These are phyloP conservation scores for Russula sp. DNA, from an alignment of 768 basidiomycete species.

Conservation along the genomic window DNA sequence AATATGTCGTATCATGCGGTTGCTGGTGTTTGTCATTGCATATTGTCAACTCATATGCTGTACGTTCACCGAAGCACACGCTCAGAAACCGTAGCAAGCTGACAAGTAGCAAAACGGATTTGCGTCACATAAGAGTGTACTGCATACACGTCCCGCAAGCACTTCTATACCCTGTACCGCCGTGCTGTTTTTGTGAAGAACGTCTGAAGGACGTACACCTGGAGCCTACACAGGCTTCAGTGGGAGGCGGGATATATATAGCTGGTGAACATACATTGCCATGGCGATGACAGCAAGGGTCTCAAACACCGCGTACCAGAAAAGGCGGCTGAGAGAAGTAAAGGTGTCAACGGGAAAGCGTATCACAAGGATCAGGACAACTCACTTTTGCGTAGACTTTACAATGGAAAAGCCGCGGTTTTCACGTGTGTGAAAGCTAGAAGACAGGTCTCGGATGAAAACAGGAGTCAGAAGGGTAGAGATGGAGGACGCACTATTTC, in stretches of 20 bases:
- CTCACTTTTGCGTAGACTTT: slow-evolving; percentile 80
- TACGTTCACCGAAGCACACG: background rate
- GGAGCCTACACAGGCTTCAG: slow-evolving; percentile 44
- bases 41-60: background rate
- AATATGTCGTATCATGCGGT: background rate
- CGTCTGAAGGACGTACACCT: slow-evolving; percentile 89
- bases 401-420: slow-evolving; percentile 92
- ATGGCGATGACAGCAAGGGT: slow-evolving; percentile 71
- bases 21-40: background rate
- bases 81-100: background rate
- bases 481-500: slow-evolving; percentile 62
- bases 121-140: background rate
- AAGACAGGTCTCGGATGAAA: background rate
- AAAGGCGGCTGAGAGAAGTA: slow-evolving; percentile 56
- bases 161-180: slow-evolving; percentile 72
- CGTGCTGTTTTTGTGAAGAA: slow-evolving; percentile 95
- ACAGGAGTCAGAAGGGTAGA: background rate
- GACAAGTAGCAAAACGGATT: background rate
- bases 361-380: background rate
- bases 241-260: slow-evolving; percentile 4
- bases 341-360: slow-evolving; percentile 5
- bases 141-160: background rate
- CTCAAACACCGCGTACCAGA: slow-evolving; percentile 90
- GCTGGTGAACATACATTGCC: slow-evolving; percentile 63
- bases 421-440: slow-evolving; percentile 89